Evolutionary conservation across 805 yeast species (phyloP).

Genomic region (Pichia deserticola): DNA sequence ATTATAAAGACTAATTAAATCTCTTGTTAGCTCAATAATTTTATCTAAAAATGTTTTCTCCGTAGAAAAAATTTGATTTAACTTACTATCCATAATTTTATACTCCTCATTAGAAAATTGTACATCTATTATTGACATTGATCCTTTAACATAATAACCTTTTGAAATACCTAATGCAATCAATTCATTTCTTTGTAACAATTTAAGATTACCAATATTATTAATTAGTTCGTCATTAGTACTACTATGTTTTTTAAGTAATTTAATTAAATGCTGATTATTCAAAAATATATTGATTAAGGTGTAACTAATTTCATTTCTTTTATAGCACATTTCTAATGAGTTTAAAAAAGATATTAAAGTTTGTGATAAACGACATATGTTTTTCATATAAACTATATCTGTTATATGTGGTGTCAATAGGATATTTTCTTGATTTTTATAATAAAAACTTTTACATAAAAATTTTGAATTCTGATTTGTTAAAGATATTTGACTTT

Average conservation of each 20-base stretch:
- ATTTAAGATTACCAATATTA: conserved; percentile 39
- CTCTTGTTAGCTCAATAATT: conserved; percentile 49
- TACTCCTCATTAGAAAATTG: conserved; percentile 2
- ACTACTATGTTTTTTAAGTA: conserved; percentile 20
- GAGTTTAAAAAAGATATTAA: conserved; percentile 20
- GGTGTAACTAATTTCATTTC: conserved; percentile 36
- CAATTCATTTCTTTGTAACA: conserved; percentile 41
- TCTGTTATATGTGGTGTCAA: conserved; percentile 16
- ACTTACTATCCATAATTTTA: conserved; percentile 10
- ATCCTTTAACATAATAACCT: conserved; percentile 28
- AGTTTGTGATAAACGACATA: conserved; percentile 25
- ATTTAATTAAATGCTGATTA: conserved; percentile 12
- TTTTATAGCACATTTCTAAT: conserved; percentile 18
- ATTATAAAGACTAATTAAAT: conserved; percentile 46
- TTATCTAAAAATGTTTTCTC: conserved; percentile 31
- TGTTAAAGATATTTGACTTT: conserved; percentile 4
- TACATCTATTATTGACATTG: conserved; percentile 14
- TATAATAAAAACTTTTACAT: conserved; percentile 16
- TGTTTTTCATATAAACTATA: conserved; percentile 23
- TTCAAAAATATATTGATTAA: conserved; percentile 35
- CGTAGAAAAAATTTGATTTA: conserved; percentile 23
- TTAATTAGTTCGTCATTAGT: conserved; percentile 4
- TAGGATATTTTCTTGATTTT: conserved; percentile 16
- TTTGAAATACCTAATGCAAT: conserved; percentile 26
- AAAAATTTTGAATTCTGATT: conserved; percentile 13